Base-by-base conservation (phyloP, 1,284 basidiomycete species). In the Microbotryomycetes sp. region DNA sequence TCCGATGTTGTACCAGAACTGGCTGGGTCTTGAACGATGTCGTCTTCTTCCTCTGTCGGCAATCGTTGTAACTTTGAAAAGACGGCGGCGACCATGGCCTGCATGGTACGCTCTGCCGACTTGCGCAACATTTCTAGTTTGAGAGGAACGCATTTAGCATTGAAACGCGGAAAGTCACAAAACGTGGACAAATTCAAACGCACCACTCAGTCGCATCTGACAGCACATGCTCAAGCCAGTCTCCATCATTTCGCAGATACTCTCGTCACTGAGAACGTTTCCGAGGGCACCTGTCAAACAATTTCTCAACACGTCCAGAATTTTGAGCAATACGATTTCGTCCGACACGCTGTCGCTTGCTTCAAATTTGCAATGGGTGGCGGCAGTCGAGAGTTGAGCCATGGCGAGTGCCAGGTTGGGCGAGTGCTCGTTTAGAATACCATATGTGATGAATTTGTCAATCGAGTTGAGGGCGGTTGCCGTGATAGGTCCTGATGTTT, bases 191-290 rank as follows among this genome's bases (percentile, higher is more conserved):
- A 48, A 16, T 31, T 18, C 58, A 26, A 3, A 81, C 88, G 68
- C 69, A 91, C 90, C 93, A 71, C 89, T 91, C 5, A 97, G 80
- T 47, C 96, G 82, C 81, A 94, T 96, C 74, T 97, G 91, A 75
- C 94, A 97, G 69, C 92, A 92, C 71, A 96, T 97, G 35, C 91
- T 96, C 66, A 99, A 78, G 1, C 96, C 93, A 5, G 94, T 97
- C 78, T 99, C 96, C 72, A 99, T 80, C 85, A 98, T 92, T 77
- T 97, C 94, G 75, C 96, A 98, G 23, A 98, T 87, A 74, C 92
- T 89, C 62, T 96, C 85, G 72, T 99, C 94, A 45, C 89, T 88
- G 45, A 97, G 80, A 13, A 81, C 79, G 24, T 75, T 73, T 0
- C 85, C 87, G n/a, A 87, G 81, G 56, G 78, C 29, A 26, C 85